These are phyloP conservation scores for Russula virescens DNA, from an alignment of 768 basidiomycete species.

Conservation along the genomic window DNA sequence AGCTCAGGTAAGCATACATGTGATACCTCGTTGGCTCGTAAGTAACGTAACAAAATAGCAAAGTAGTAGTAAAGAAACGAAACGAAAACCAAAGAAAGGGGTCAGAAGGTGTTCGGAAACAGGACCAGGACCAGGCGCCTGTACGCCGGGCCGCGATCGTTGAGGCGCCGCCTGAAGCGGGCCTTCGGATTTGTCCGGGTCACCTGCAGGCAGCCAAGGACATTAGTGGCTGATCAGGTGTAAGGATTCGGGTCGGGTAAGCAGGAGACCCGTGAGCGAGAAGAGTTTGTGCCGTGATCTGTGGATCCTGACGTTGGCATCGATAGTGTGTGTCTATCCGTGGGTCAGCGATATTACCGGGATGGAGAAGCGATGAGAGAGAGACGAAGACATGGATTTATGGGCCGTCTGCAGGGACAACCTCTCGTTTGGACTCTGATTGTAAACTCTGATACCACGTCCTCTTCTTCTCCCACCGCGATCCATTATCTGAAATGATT, in stretches of 20 bases:
- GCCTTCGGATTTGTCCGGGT: constrained; percentile 17
- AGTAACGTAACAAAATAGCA: no score
- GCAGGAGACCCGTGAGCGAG: not conserved
- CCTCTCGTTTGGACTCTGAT: constrained; percentile 12
- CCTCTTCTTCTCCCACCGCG: not conserved
- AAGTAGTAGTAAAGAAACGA: no score
- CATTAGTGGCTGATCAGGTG: not conserved
- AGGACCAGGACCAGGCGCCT: no score
- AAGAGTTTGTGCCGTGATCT: constrained; percentile 1
- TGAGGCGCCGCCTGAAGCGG: no score
- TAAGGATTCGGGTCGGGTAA: not conserved
- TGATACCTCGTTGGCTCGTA: no score
- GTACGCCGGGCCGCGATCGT: no score
- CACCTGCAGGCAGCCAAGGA: not conserved
- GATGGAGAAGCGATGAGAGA: not conserved
- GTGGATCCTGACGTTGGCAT: not conserved
- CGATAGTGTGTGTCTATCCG: not conserved
- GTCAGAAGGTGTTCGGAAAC: no score
- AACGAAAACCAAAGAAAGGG: no score
- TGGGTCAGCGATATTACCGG: constrained; percentile 2
- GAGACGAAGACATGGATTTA: not conserved
- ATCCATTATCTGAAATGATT: constrained; percentile 1
- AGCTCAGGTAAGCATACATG: no score
- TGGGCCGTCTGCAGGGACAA: not conserved
- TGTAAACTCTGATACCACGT: constrained; percentile 15